Conservation (phyloP, 768 basidiomycete species). For the Suillus spraguei region DNA sequence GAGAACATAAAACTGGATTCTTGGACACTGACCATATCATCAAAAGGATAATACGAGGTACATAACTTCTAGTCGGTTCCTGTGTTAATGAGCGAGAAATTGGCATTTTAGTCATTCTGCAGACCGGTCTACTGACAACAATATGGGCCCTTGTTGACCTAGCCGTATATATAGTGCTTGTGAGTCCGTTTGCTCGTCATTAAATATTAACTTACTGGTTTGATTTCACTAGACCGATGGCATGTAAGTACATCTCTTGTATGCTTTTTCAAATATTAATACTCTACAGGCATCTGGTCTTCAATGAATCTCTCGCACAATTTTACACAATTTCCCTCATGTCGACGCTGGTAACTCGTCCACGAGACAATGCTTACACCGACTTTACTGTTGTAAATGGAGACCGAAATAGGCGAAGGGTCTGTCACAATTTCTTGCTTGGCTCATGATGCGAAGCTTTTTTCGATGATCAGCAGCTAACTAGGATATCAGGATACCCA, state of each 20-base stretch:
- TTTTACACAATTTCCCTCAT: slow-evolving; percentile 39
- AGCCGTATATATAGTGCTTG: slow-evolving; percentile 28
- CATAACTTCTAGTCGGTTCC: background rate
- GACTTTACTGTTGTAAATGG: slow-evolving; percentile 29
- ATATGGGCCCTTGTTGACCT: slow-evolving; percentile 38
- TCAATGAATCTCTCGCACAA: slow-evolving; percentile 36
- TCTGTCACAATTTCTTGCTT: slow-evolving; percentile 15
- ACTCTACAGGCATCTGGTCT: slow-evolving; percentile 28
- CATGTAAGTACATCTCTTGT: slow-evolving; percentile 10
- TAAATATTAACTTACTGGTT: slow-evolving; percentile 10
- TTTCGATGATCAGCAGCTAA: slow-evolving; percentile 14
- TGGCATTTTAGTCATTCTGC: slow-evolving; percentile 38
- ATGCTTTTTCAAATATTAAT: background rate
- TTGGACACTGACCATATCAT: slow-evolving; percentile 40
- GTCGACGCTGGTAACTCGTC: slow-evolving; percentile 36
- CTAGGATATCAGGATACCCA: slow-evolving; percentile 17
- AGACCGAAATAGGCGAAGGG: slow-evolving; percentile 24
- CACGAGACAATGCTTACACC: slow-evolving; percentile 18
- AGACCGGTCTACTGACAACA: slow-evolving; percentile 42
- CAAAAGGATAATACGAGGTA: slow-evolving; percentile 38
- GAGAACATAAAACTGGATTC: slow-evolving; percentile 37
- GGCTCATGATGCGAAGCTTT: slow-evolving; percentile 2
- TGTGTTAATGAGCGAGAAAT: slow-evolving; percentile 1
- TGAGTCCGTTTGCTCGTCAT: slow-evolving; percentile 5
- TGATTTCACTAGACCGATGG: slow-evolving; percentile 24